Base-by-base conservation (phyloP, 2,329 filamentous ascomycete genomes). In the Penicillium sp. region DNA sequence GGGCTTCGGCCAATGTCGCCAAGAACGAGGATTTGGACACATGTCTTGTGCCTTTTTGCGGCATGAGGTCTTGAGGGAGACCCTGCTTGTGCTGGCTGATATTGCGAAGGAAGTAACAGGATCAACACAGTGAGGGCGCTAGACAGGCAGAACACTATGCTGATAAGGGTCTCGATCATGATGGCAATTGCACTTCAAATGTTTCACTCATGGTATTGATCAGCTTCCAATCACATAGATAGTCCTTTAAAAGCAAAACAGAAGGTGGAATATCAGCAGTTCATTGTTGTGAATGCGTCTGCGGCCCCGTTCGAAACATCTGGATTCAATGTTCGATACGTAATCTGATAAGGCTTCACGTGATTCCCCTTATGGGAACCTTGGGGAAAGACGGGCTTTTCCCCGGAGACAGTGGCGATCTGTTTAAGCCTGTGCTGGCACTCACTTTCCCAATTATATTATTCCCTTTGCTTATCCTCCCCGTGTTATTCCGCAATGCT, bases 1-100 rank as follows among this genome's bases (percentile, higher is more conserved):
- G 93, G 93, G 66, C 91, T 97, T 40, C 90, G 82, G 34, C 93
- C 93, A 66, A 98, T 90, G 64, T 98, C 93, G 39, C 93, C 93
- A 26, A 98, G 79, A 17, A 98, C 93, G 15, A 98, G 77, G 45
- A 98, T 81, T 69, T 95, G 88, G 38, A 91, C 78, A 0, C 76
- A 78, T 32, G 73, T 70, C 51, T 76, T 64, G 15, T 58, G 50
- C 6, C 49, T 54, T n/a, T 53, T 53, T 8, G 12, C 8, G 2
- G 10, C 47, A 33, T 31, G 3, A 19, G 32, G n/a, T 13, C 32
- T 65, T 53, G n/a, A 48, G 53, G 13, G 62, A 13, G 59, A 57
- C 3, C 3, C 26, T 28, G 21, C 31, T 42, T 42, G 32, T 40
- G 32, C 10, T 12, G 70, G 66, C 32, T 68, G 66, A 66, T 80